Evolutionary conservation across 441 rosid genomes (phyloP).

Genomic region (Euphorbia celastroides): DNA sequence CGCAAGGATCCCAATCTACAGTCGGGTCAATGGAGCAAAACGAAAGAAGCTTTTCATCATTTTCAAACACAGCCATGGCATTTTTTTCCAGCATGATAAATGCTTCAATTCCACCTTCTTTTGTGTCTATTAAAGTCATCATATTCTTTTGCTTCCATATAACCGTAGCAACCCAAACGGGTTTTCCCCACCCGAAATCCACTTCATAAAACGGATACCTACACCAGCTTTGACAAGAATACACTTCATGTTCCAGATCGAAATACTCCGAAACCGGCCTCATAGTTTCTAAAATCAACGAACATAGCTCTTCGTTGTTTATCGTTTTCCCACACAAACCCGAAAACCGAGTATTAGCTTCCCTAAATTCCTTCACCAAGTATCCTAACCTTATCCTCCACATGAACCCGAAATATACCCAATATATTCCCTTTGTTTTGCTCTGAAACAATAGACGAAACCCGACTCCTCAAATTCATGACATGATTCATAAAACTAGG

Average conservation of each 20-base stretch:
- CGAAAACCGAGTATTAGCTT: background rate
- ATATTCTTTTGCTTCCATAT: conserved; percentile 11
- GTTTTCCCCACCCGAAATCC: conserved; percentile 39
- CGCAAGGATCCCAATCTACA: background rate
- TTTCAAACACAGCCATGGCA: conserved; percentile 23
- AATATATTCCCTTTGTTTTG: background rate
- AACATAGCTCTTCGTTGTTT: background rate
- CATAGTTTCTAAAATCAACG: background rate
- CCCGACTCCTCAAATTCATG: background rate
- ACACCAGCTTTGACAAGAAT: conserved; percentile 19
- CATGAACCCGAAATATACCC: background rate
- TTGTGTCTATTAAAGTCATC: conserved; percentile 22
- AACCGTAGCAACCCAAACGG: conserved; percentile 21
- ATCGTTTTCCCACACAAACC: background rate
- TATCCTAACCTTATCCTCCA: background rate
- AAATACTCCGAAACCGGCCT: background rate
- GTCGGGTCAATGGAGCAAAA: conserved; percentile 9
- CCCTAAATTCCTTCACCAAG: background rate
- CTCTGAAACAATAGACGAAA: background rate
- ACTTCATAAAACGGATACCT: conserved; percentile 23
- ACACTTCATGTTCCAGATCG: conserved; percentile 10
- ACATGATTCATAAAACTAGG: background rate
- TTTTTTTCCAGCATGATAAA: conserved; percentile 24
- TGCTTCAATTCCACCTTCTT: conserved; percentile 39
- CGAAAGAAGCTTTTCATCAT: conserved; percentile 27